phyloP scores from a whole-genome alignment of 192 early-diverging fungal genomes.

The Thoreauomyces humboldtii region DNA sequence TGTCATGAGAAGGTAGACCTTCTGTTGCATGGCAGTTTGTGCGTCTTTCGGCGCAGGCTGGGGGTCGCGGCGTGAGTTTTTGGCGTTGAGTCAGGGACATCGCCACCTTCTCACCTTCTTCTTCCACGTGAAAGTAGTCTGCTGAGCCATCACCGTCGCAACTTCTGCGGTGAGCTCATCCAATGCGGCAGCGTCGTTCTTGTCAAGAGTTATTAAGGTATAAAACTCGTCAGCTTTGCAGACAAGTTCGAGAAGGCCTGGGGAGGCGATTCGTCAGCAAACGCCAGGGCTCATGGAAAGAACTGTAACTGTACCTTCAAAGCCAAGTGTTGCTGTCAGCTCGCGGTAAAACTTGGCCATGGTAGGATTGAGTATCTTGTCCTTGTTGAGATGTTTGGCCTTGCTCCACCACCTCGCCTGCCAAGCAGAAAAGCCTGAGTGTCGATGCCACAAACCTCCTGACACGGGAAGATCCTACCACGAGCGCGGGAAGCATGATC shows the following conservation, averaged over 20 bases:
- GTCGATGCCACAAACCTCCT: background rate
- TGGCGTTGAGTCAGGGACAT: too few species aligned
- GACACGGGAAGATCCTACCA: too few species aligned
- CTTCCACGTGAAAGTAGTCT: slow-evolving; percentile 58
- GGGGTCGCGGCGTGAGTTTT: too few species aligned
- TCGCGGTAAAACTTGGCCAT: slow-evolving; percentile 92
- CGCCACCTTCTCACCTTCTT: slow-evolving; percentile 53
- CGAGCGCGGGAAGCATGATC: slow-evolving; percentile 79
- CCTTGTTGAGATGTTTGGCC: slow-evolving; percentile 83
- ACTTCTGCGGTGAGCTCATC: slow-evolving; percentile 38
- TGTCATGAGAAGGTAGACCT: slow-evolving; percentile 66
- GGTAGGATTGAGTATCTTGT: slow-evolving; percentile 81
- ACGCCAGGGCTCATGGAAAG: background rate
- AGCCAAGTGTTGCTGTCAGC: slow-evolving; percentile 70
- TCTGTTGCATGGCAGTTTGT: slow-evolving; percentile 43
- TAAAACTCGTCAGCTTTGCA: slow-evolving; percentile 71
- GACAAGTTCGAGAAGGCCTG: slow-evolving; percentile 75
- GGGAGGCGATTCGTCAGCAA: background rate
- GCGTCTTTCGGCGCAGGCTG: slow-evolving; percentile 27
- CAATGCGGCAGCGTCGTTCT: slow-evolving; percentile 33
- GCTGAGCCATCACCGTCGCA: slow-evolving; percentile 52
- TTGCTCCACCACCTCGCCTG: slow-evolving; percentile 95
- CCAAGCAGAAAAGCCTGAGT: too few species aligned
- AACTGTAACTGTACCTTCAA: slow-evolving; percentile 23
- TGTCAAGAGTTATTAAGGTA: slow-evolving; percentile 20